Percentiles rank a stretch among this genome's conserved stretches.
Evolutionary conservation across 108 stramenopile species (phyloP).

Genomic region (Discostella pseudostelligera): DNA sequence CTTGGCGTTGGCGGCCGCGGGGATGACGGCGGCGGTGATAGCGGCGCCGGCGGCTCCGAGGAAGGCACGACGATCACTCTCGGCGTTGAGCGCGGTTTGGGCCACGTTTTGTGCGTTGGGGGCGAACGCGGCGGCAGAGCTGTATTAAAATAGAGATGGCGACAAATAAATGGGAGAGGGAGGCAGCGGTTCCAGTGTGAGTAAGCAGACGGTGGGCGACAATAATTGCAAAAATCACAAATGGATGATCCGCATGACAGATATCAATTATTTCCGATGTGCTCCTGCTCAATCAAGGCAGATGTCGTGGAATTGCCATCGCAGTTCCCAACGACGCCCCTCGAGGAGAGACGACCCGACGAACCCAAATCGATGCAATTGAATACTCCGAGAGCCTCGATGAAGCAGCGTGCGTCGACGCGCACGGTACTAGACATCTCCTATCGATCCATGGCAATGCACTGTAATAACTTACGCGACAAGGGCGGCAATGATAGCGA

Average conservation of each 20-base stretch:
- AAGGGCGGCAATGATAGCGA: conserved; percentile 80
- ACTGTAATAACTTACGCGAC: conserved; percentile 67
- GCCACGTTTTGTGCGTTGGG: conserved; percentile 52
- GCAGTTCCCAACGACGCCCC: background rate
- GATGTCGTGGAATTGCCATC: conserved; percentile 1
- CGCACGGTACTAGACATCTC: too few species aligned
- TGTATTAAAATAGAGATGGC: too few species aligned
- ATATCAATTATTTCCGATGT: background rate
- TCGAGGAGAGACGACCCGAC: background rate
- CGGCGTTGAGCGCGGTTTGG: conserved; percentile 70
- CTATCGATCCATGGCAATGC: background rate
- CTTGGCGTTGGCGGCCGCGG: conserved; percentile 75
- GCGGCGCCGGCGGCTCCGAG: conserved; percentile 67
- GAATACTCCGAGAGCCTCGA: too few species aligned
- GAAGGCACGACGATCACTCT: conserved; percentile 72
- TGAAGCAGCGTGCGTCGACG: too few species aligned
- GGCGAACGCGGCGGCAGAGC: conserved; percentile 81
- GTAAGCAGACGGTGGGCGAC: background rate
- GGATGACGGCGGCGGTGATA: conserved; percentile 67
- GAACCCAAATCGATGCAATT: too few species aligned
- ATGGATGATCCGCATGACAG: background rate
- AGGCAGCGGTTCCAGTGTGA: too few species aligned
- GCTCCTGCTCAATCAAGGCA: background rate
- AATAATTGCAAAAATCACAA: background rate
- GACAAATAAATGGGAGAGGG: too few species aligned